phyloP scores from a whole-genome alignment of 179 eudicot genomes.

The Heliamphora pulchella region DNA sequence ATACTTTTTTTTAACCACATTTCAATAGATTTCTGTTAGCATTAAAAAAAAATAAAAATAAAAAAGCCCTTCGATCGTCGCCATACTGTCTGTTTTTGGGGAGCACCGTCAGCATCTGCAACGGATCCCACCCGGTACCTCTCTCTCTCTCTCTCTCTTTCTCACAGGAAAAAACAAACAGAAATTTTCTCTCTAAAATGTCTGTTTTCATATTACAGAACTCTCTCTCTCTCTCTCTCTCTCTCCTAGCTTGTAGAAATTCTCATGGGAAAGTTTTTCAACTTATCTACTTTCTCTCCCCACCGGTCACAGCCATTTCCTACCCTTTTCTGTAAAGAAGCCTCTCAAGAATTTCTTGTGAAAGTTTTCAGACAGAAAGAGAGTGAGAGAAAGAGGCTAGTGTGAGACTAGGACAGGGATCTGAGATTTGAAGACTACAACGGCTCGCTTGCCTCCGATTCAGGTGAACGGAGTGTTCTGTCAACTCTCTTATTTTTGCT shows the following conservation, averaged over 20 bases:
- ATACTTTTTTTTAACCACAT: too few relatives aligned
- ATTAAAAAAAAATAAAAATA: too few relatives aligned
- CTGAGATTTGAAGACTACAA: conserved; percentile 32
- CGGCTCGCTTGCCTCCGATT: conserved; percentile 48
- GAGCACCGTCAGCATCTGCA: background rate
- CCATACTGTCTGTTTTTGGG: background rate
- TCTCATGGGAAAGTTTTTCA: too few relatives aligned
- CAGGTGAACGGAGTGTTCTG: conserved; percentile 44
- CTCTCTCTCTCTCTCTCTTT: background rate
- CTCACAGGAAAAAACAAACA: background rate
- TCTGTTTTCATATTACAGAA: background rate
- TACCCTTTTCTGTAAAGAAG: conserved; percentile 29
- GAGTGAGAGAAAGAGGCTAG: conserved; percentile 4
- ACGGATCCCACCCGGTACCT: background rate
- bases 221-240: background rate
- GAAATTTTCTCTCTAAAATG: background rate
- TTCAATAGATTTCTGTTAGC: too few relatives aligned
- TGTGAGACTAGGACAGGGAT: conserved; percentile 12
- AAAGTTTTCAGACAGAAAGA: conserved; percentile 23
- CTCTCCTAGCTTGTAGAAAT: background rate
- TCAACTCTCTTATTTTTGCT: background rate
- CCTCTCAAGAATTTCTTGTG: conserved; percentile 51
- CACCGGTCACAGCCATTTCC: conserved; percentile 10
- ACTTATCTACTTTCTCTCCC: background rate
- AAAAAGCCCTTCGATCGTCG: too few relatives aligned